phyloP scores from a whole-genome alignment of 2,329 filamentous ascomycete species.

The Periconia sp. region DNA sequence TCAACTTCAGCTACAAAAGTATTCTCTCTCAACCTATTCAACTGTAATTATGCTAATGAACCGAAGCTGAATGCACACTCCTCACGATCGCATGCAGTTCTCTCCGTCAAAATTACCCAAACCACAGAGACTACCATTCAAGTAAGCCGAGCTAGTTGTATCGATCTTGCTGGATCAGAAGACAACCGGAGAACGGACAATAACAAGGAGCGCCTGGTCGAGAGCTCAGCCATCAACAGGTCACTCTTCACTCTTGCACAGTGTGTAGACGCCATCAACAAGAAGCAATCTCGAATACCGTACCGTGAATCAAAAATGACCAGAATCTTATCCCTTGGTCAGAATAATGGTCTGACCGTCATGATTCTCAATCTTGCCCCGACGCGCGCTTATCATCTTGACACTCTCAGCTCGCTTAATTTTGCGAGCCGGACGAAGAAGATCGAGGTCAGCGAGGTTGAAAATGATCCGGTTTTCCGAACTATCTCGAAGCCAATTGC shows the following conservation, averaged over 20 bases:
- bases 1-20: constrained; percentile 87
- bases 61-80: constrained; percentile 81
- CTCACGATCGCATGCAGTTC: constrained; percentile 85
- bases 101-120: constrained; percentile 87
- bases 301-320: constrained; percentile 99
- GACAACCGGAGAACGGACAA: constrained; percentile 95
- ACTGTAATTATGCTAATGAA: constrained; percentile 5
- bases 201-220: constrained; percentile 87
- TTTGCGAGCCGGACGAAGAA: constrained; percentile 95
- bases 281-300: constrained; percentile 76
- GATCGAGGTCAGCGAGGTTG: constrained; percentile 92
- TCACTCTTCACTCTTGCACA: constrained; percentile 92
- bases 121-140: constrained; percentile 69
- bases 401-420: constrained; percentile 91
- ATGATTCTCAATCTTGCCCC: constrained; percentile 97
- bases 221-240: constrained; percentile 97
- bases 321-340: constrained; percentile 85
- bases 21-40: constrained; percentile 11
- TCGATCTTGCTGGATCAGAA: constrained; percentile 93
- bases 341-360: constrained; percentile 93
- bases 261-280: constrained; percentile 92
- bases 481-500: constrained; percentile 47
- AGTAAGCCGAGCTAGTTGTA: constrained; percentile 86
- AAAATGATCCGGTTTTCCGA: constrained; percentile 87
- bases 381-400: constrained; percentile 88